Evolutionary conservation across 495 filamentous ascomycete genomes (phyloP).

Genomic region (Entonaema liquescens): DNA sequence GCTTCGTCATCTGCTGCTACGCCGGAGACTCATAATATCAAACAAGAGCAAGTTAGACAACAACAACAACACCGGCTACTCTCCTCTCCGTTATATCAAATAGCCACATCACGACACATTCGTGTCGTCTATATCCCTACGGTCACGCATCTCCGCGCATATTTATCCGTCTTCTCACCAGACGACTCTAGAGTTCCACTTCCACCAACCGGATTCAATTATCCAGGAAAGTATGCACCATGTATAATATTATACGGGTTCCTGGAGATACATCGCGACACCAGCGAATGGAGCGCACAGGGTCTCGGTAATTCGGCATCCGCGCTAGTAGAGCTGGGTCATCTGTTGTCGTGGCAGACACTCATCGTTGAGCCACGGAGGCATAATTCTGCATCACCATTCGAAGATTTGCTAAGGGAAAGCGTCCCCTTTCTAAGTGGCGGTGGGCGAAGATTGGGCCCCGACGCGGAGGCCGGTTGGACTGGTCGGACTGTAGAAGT

Average conservation of each 20-base stretch:
- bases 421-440: conserved; percentile 71
- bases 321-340: conserved; percentile 70
- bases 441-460: conserved; percentile 54
- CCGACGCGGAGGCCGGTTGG: conserved; percentile 65
- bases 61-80: conserved; percentile 51
- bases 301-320: conserved; percentile 77
- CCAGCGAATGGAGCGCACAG: conserved; percentile 84
- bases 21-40: neutral
- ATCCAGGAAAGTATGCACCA: conserved; percentile 20
- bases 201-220: conserved; percentile 32
- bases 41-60: conserved; percentile 8
- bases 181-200: conserved; percentile 35
- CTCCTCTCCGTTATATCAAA: conserved; percentile 71
- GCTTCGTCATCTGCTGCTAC: neutral
- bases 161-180: conserved; percentile 65
- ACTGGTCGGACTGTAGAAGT: conserved; percentile 73
- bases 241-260: conserved; percentile 72
- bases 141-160: conserved; percentile 79
- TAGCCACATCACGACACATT: conserved; percentile 72
- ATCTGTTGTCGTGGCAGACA: conserved; percentile 47
- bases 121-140: conserved; percentile 76
- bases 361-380: conserved; percentile 47
- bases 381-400: conserved; percentile 2
- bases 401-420: conserved; percentile 59
- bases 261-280: conserved; percentile 72